phyloP scores from a whole-genome alignment of 257 asterid genomes.

The Nicotiana knightiana region DNA sequence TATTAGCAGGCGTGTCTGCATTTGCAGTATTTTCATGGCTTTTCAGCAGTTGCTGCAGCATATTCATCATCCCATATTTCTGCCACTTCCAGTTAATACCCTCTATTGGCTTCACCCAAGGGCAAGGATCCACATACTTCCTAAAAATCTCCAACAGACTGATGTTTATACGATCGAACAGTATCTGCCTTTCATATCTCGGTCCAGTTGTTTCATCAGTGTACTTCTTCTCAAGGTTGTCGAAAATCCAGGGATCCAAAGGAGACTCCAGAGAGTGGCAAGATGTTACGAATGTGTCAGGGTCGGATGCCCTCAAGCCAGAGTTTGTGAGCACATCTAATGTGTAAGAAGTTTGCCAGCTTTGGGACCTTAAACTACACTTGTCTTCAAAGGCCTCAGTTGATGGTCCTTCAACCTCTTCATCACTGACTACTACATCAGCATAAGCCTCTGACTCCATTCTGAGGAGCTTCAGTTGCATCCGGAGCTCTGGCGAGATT shows the following conservation, averaged over 20 bases:
- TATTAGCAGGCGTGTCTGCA: slow-evolving; percentile 25
- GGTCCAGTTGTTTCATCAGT: slow-evolving; percentile 21
- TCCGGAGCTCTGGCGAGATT: slow-evolving; percentile 49
- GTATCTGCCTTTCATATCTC: slow-evolving; percentile 53
- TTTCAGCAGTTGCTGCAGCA: slow-evolving; percentile 32
- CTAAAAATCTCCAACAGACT: slow-evolving; percentile 39
- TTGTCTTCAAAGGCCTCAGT: slow-evolving; percentile 26
- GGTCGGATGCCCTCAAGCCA: slow-evolving; percentile 48
- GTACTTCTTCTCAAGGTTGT: slow-evolving; percentile 54
- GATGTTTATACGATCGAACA: slow-evolving; percentile 57
- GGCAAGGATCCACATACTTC: slow-evolving; percentile 34
- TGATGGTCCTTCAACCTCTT: slow-evolving; percentile 30
- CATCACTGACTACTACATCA: slow-evolving; percentile 33
- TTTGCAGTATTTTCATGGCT: slow-evolving; percentile 18
- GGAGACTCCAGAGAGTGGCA: slow-evolving; percentile 65
- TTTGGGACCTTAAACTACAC: slow-evolving; percentile 18
- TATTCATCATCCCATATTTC: slow-evolving; percentile 33
- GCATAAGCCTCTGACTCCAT: slow-evolving; percentile 55
- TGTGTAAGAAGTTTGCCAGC: slow-evolving; percentile 58
- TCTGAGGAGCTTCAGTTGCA: slow-evolving; percentile 80
- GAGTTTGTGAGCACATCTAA: slow-evolving; percentile 45
- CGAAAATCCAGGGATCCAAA: slow-evolving; percentile 51
- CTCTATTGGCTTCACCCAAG: slow-evolving; percentile 47
- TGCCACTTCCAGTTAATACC: slow-evolving; percentile 22
- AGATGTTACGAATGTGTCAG: slow-evolving; percentile 22